Evolutionary conservation across 73 alveolate genomes (phyloP), one percentile per base, ranked within the genome.

Genomic region (Paramecium octaurelia): DNA sequence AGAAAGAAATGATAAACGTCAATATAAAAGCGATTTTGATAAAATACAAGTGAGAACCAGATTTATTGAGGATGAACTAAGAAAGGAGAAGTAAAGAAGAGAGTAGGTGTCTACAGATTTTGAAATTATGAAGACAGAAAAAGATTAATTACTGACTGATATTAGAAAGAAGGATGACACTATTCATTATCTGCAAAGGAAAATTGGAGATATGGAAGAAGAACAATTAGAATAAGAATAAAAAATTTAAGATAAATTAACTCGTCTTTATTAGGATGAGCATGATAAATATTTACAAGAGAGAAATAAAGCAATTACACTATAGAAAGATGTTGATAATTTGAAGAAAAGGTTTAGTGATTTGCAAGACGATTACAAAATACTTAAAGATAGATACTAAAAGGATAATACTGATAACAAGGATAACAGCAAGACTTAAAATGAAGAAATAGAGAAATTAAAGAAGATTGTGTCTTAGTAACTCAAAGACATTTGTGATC

Each of bases 131-230:
- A 87, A 68, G 18, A 87, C 86, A 4, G 93, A 87, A 1, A 87
- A 60, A 69, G 93, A 87, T 38, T 40, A 73, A 38, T 76, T 64
- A 14, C 11, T 40, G 21, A 77, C 71, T 64, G 93, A 87, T 20
- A 57, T 87, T 8, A 87, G 93, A 87, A 87, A 87, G 75, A 87
- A 87, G 40, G 93, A 87, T 87, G 93, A 87, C 20, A 31, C 86
- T 38, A 43, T 87, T 36, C 93, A 87, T 64, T 68, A 58, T 64
- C 57, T 87, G 1, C 44, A 87, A 31, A 87, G 93, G 59, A 87
- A 77, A 29, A 87, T 87, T 58, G 40, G 89, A 18, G 93, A 87
- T 18, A 64, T 87, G 86, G 93, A 87, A 35, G 93, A 87, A 64
- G 93, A 87, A 21, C 35, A 34, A 64, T 73, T 60, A 18, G 86